Evolutionary conservation across 1,284 basidiomycete genomes (phyloP).

Genomic region (Ceratobasidium sp.): DNA sequence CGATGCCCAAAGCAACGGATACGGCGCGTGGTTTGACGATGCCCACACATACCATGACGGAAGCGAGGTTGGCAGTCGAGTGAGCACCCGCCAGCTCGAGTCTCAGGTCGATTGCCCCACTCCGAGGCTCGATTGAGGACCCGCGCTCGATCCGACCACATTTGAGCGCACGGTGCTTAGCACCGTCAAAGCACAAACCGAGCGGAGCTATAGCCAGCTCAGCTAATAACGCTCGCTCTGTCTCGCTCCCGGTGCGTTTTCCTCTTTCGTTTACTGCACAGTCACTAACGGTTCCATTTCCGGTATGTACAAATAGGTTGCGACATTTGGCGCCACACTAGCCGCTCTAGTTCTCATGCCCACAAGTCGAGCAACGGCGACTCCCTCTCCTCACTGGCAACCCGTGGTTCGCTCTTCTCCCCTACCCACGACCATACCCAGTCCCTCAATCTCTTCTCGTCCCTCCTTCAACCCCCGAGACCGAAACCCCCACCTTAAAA

Average conservation of each 20-base stretch:
- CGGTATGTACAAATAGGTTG: constrained; percentile 15
- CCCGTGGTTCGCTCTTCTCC: constrained; percentile 21
- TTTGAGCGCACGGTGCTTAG: constrained; percentile 59
- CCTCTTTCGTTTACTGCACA: neutral
- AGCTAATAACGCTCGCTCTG: neutral
- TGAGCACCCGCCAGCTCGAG: neutral
- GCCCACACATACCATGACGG: constrained; percentile 25
- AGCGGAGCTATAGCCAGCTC: constrained; percentile 56
- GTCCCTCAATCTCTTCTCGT: neutral
- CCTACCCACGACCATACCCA: neutral
- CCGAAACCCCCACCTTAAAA: neutral
- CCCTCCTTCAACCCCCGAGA: neutral
- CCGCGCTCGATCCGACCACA: constrained; percentile 49
- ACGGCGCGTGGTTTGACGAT: constrained; percentile 17
- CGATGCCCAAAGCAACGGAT: constrained; percentile 12
- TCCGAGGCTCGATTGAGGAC: constrained; percentile 7
- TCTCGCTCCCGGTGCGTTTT: constrained; percentile 50
- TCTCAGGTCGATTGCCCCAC: neutral
- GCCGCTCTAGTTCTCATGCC: constrained; percentile 27
- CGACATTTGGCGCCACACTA: constrained; percentile 5
- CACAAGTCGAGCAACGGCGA: constrained; percentile 10
- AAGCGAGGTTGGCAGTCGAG: constrained; percentile 14
- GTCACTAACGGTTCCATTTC: neutral
- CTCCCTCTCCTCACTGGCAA: no score
- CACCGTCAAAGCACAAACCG: constrained; percentile 66